Percentiles rank a stretch among this genome's conserved stretches.
phyloP scores from a whole-genome alignment of 2,329 filamentous ascomycete species.

The Aspergillus brunneoviolaceus region DNA sequence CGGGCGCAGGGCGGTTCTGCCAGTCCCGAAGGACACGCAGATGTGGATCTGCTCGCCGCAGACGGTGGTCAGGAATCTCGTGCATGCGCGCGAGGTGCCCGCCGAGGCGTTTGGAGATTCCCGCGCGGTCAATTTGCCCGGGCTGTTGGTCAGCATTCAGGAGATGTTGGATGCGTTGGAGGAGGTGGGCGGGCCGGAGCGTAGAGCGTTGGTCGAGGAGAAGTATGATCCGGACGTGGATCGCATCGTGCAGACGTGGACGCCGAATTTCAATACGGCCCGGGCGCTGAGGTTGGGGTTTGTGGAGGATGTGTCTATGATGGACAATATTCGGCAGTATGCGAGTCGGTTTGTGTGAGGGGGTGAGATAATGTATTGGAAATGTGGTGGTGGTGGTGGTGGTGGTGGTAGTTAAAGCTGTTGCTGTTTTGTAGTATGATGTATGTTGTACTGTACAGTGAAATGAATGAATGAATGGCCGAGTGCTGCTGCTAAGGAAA shows the following conservation, averaged over 20 bases:
- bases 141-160: conserved; percentile 57
- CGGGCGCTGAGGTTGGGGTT: conserved; percentile 55
- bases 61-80: conserved; percentile 55
- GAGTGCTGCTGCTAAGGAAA: conserved; percentile 24
- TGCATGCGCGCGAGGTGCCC: conserved; percentile 52
- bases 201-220: conserved; percentile 54
- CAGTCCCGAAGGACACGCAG: conserved; percentile 52
- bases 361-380: not conserved
- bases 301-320: conserved; percentile 41
- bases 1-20: conserved; percentile 51
- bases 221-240: conserved; percentile 56
- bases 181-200: conserved; percentile 56
- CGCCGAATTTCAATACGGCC: conserved; percentile 55
- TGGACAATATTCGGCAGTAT: conserved; percentile 43
- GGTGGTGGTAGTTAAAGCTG: too few species aligned
- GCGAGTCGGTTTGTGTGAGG: conserved; percentile 24
- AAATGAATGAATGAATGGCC: not conserved
- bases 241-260: conserved; percentile 61
- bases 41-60: conserved; percentile 59
- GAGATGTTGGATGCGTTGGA: conserved; percentile 61
- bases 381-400: not conserved
- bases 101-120: conserved; percentile 53
- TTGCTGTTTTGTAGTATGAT: not conserved
- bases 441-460: not conserved
- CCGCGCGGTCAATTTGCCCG: conserved; percentile 56